These are phyloP conservation scores for Arachis stenosperma DNA, from an alignment of 306 rosid genomes.

Conservation along the genomic window DNA sequence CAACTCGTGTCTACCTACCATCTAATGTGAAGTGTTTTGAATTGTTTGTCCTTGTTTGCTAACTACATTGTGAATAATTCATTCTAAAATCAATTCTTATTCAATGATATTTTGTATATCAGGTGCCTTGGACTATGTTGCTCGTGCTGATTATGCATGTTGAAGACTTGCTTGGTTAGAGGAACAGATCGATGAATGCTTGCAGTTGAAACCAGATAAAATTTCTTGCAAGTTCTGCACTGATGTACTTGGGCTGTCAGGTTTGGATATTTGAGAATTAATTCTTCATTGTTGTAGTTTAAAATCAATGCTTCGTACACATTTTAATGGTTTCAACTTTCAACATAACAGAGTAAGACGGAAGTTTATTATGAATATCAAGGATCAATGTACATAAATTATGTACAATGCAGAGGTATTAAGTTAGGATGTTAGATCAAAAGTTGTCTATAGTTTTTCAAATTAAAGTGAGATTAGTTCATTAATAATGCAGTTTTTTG, in stretches of 20 bases:
- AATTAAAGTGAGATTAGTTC: neutral
- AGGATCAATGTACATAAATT: neutral
- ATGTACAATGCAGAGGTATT: neutral
- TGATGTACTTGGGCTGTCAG: slow-evolving; percentile 38
- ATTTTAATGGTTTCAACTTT: too few species aligned
- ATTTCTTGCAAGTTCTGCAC: slow-evolving; percentile 68
- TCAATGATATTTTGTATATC: slow-evolving; percentile 29
- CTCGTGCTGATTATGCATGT: slow-evolving; percentile 89
- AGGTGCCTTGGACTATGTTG: slow-evolving; percentile 70
- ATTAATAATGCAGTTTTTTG: too few species aligned
- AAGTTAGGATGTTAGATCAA: neutral
- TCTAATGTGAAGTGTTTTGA: slow-evolving; percentile 18
- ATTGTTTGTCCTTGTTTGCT: slow-evolving; percentile 14
- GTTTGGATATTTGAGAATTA: slow-evolving; percentile 39
- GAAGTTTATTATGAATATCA: neutral
- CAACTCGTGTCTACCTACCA: slow-evolving; percentile 15
- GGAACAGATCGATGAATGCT: slow-evolving; percentile 50
- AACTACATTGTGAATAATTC: slow-evolving; percentile 23
- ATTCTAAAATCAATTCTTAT: slow-evolving; percentile 1
- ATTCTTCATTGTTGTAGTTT: neutral
- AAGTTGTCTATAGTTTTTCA: neutral
- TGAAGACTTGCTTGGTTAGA: slow-evolving; percentile 81
- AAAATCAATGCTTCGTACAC: neutral
- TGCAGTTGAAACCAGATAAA: slow-evolving; percentile 53
- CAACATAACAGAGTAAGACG: neutral